Base-by-base conservation (phyloP, 805 yeast genomes). In the Teunomyces tritomae region DNA sequence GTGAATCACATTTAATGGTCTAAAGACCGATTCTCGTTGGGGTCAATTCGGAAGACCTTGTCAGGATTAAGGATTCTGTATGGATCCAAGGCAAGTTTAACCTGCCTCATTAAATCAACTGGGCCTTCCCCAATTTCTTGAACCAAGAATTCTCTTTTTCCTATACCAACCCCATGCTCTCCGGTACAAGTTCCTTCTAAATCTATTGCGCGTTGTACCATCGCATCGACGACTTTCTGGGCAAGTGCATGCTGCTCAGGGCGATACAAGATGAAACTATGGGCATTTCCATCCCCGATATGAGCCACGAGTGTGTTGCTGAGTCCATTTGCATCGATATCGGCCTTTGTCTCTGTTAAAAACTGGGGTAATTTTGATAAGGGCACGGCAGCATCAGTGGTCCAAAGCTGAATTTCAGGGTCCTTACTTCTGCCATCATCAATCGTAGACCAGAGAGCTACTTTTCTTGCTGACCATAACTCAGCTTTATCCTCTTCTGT, bases 331-430 rank as follows among this genome's bases (percentile, higher is more conserved):
- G 64, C 59, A 44, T 75, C 77, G 55, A 87, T 69, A 48, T 82
- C 89, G 4, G 69, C 67, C 62, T 84, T 80, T 2, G 89, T 81
- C 41, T 77, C 82, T 27, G 76, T 71, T 40, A 87, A 82, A 30
- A 85, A 76, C n/a, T 70, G 67, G 2, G 92, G 82, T 39, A 87
- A 72, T 47, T 71, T 71, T 0, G 91, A 84, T 43, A 87, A 75
- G 2, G 95, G 95, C 11, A 87, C 94, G 4, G 91, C 91, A 4
- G 87, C 88, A 67, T 87, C 95, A 0, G 94, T 87, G 27, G 90
- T 85, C 78, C 88, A 82, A 35, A 79, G 67, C 57, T 76, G 79
- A 5, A 84, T 80, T 8, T 67, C 57, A 51, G 24, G 80, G 51
- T 69, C 54, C 14, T 49, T 50, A 14, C 53, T 53, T 46, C 54